Conservation (phyloP, 140 eudicot genomes). For the Stevia rebaudiana region DNA sequence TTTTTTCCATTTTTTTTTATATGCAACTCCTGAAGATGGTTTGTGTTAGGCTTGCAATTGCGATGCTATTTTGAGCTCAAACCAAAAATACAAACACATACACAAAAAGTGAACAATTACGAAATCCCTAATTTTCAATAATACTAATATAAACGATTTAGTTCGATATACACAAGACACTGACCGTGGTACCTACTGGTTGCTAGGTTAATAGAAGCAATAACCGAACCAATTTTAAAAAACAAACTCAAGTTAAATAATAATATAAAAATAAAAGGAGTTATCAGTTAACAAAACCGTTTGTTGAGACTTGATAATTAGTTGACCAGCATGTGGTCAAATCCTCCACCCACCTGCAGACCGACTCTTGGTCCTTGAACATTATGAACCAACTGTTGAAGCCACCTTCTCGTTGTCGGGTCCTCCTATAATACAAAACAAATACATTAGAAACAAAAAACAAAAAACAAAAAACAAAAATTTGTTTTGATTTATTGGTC, state of each 20-base stretch:
- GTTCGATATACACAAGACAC: slow-evolving; percentile 21
- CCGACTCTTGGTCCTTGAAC: slow-evolving; percentile 39
- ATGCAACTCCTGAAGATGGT: too few species aligned
- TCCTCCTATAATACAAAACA: not conserved
- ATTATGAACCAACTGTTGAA: slow-evolving; percentile 14
- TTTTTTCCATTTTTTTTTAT: too few species aligned
- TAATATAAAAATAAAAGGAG: not conserved
- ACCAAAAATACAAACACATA: not conserved
- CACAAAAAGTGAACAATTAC: not conserved
- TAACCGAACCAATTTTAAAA: not conserved
- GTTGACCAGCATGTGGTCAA: slow-evolving; percentile 71
- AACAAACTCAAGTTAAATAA: not conserved
- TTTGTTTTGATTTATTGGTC: not conserved
- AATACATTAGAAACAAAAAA: not conserved
- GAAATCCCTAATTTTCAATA: not conserved
- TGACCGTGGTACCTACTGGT: not conserved
- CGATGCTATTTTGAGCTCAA: not conserved
- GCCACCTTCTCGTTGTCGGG: slow-evolving; percentile 15
- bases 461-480: not conserved
- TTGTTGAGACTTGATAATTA: slow-evolving; percentile 11
- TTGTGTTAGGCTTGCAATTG: too few species aligned
- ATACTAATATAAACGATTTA: not conserved
- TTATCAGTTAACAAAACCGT: not conserved
- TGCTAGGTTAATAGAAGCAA: not conserved
- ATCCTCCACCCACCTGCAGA: slow-evolving; percentile 66